phyloP scores from a whole-genome alignment of 352 stramenopile species.

The Plasmopara muralis region DNA sequence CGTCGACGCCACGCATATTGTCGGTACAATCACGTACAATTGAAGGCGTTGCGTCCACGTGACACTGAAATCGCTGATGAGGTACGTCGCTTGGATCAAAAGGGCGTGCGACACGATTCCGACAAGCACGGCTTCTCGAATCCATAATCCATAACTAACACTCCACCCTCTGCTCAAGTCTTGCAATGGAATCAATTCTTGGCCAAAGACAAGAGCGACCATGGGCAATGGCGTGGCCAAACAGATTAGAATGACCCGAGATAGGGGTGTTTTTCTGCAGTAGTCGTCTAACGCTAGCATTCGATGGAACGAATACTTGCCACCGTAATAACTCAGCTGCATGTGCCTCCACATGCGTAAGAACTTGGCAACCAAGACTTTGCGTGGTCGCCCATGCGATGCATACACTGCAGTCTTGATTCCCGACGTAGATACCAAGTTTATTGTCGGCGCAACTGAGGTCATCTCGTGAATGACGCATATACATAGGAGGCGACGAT shows the following conservation, averaged over 20 bases:
- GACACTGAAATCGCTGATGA: conserved; percentile 13
- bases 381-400: not conserved
- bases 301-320: conserved; percentile 23
- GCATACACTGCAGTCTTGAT: not conserved
- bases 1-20: not conserved
- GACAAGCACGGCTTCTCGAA: conserved; percentile 12
- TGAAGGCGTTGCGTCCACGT: conserved; percentile 3
- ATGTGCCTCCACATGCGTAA: conserved; percentile 3
- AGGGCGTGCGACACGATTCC: conserved; percentile 8
- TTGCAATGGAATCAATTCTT: conserved; percentile 20
- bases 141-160: conserved; percentile 16
- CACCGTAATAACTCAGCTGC: conserved; percentile 25
- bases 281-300: conserved; percentile 19
- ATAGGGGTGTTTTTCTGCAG: conserved; percentile 4
- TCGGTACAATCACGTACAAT: conserved; percentile 5
- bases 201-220: conserved; percentile 7
- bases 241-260: conserved; percentile 7
- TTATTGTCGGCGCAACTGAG: no score
- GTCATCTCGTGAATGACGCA: no score
- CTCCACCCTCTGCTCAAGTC: conserved; percentile 7
- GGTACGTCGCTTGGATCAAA: conserved; percentile 11
- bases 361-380: not conserved
- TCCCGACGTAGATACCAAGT: not conserved
- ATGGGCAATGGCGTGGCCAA: conserved; percentile 11
- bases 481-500: no score